These are phyloP conservation scores for Phytopythium sindhum DNA, from an alignment of 352 stramenopile genomes.

Conservation along the genomic window DNA sequence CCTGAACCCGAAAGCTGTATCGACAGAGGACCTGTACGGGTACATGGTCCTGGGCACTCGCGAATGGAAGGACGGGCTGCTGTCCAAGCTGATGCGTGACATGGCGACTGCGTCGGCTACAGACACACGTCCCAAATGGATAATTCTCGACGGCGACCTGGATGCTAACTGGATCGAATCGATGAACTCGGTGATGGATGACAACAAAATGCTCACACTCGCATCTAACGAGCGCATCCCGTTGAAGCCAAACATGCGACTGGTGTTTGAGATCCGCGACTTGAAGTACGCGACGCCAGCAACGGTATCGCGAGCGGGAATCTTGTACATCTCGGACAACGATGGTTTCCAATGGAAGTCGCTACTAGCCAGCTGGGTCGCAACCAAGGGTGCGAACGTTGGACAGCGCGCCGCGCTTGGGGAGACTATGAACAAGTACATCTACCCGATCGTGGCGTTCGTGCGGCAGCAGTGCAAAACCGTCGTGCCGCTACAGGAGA, in stretches of 20 bases:
- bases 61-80: slow-evolving; percentile 95
- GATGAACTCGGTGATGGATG: slow-evolving; percentile 91
- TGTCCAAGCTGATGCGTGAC: slow-evolving; percentile 94
- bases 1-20: slow-evolving; percentile 95
- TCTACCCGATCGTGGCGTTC: slow-evolving; percentile 83
- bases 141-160: slow-evolving; percentile 92
- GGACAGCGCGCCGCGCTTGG: slow-evolving; percentile 49
- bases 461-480: slow-evolving; percentile 82
- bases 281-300: slow-evolving; percentile 93
- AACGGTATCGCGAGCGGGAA: slow-evolving; percentile 93
- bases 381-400: slow-evolving; percentile 56
- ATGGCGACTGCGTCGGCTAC: slow-evolving; percentile 60
- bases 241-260: slow-evolving; percentile 92
- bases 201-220: slow-evolving; percentile 88
- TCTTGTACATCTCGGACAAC: slow-evolving; percentile 92
- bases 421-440: slow-evolving; percentile 84
- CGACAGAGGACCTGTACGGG: slow-evolving; percentile 95
- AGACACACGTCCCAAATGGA: slow-evolving; percentile 89
- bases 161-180: slow-evolving; percentile 88
- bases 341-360: slow-evolving; percentile 91
- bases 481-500: slow-evolving; percentile 90
- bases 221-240: slow-evolving; percentile 96
- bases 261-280: slow-evolving; percentile 96
- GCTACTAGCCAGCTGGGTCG: slow-evolving; percentile 91
- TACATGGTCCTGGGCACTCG: slow-evolving; percentile 93